phyloP scores from a whole-genome alignment of 495 filamentous ascomycete genomes.

The Xylaria venustula region DNA sequence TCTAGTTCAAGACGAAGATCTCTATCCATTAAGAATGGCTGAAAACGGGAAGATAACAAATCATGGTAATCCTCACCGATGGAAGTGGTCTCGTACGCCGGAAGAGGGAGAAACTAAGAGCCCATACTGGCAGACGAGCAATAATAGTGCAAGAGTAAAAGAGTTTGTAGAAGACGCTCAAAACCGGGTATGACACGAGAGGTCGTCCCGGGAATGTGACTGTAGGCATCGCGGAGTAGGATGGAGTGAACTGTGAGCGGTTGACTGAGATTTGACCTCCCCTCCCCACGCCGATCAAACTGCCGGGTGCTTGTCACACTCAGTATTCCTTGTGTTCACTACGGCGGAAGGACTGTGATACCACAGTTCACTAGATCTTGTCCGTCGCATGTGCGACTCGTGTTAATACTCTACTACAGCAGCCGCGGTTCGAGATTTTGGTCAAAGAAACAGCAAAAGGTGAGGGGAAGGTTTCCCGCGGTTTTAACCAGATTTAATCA shows the following conservation, averaged over 20 bases:
- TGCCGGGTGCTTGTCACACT: too few relatives aligned
- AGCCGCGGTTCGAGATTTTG: background rate
- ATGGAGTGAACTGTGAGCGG: background rate
- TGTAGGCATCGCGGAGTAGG: background rate
- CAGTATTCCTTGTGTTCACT: too few relatives aligned
- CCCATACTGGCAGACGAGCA: conserved; percentile 14
- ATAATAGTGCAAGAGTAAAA: conserved; percentile 10
- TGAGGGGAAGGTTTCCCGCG: too few relatives aligned
- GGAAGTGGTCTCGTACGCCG: conserved; percentile 6
- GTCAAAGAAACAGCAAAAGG: background rate
- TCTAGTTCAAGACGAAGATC: background rate
- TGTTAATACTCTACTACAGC: background rate
- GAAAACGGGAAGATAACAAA: background rate
- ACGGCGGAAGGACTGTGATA: background rate
- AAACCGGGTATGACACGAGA: conserved; percentile 14
- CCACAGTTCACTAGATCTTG: background rate
- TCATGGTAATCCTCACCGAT: background rate
- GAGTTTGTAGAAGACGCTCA: conserved; percentile 16
- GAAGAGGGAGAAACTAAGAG: conserved; percentile 8
- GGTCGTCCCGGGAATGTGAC: conserved; percentile 10
- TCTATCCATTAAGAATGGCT: background rate
- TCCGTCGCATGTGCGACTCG: background rate
- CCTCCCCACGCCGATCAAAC: too few relatives aligned
- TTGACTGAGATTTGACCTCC: background rate
- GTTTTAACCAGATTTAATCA: too few relatives aligned